These are phyloP conservation scores for Naganishia albida DNA, from an alignment of 1,284 basidiomycete species.

Conservation along the genomic window DNA sequence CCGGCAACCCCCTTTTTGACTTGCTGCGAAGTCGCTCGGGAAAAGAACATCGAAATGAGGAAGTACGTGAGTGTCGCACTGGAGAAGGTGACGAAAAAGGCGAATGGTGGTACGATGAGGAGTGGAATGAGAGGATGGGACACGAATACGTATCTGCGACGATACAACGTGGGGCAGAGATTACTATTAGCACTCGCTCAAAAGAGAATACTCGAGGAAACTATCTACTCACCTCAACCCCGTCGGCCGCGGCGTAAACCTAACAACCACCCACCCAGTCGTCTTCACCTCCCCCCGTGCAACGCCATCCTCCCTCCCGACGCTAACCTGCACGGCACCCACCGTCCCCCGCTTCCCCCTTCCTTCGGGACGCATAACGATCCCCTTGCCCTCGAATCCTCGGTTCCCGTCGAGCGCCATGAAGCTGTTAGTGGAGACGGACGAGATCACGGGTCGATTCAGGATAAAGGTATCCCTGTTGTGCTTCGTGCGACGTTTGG, in stretches of 20 bases:
- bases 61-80: conserved; percentile 30
- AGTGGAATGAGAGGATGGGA: conserved; percentile 30
- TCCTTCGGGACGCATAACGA: conserved; percentile 43
- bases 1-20: too few relatives aligned
- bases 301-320: conserved; percentile 32
- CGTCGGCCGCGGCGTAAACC: conserved; percentile 49
- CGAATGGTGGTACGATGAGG: conserved; percentile 32
- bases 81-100: conserved; percentile 30
- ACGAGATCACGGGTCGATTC: conserved; percentile 26
- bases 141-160: conserved; percentile 30
- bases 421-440: neutral
- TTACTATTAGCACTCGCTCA: too few relatives aligned
- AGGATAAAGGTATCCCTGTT: conserved; percentile 28
- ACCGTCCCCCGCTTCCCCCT: conserved; percentile 45
- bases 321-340: conserved; percentile 27
- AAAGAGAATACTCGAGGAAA: neutral
- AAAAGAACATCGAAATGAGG: conserved; percentile 25
- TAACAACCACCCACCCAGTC: conserved; percentile 53
- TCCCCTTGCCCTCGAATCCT: conserved; percentile 18
- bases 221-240: conserved; percentile 44
- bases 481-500: neutral
- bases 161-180: neutral
- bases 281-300: conserved; percentile 47
- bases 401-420: neutral
- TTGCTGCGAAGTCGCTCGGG: conserved; percentile 5